Conservation (phyloP, 345 rosid species). For the Arabis alpina region DNA sequence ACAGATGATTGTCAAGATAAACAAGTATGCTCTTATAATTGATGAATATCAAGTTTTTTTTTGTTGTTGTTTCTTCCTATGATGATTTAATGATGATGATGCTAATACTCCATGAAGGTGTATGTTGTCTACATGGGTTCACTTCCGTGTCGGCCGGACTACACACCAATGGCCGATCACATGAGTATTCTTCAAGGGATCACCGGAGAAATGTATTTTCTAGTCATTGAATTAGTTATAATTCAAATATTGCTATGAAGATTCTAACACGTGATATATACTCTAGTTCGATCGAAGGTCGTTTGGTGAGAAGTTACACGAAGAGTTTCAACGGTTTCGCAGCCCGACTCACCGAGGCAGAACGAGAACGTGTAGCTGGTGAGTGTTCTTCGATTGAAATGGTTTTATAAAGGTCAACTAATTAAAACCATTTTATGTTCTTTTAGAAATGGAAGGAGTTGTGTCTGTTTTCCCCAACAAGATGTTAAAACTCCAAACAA, state of each 20-base stretch:
- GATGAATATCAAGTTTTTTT: not conserved
- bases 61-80: not conserved
- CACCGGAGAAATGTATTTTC: slow-evolving; percentile 34
- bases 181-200: slow-evolving; percentile 42
- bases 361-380: slow-evolving; percentile 53
- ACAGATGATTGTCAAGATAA: slow-evolving; percentile 5
- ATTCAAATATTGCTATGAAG: too few relatives aligned
- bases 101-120: slow-evolving; percentile 36
- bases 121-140: slow-evolving; percentile 53
- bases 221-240: too few relatives aligned
- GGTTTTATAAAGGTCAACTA: too few relatives aligned
- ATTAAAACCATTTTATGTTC: not conserved
- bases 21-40: not conserved
- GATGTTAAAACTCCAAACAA: slow-evolving; percentile 46
- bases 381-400: slow-evolving; percentile 18
- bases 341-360: slow-evolving; percentile 50
- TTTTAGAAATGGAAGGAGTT: slow-evolving; percentile 47
- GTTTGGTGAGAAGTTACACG: slow-evolving; percentile 54
- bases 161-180: slow-evolving; percentile 42
- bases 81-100: slow-evolving; percentile 12
- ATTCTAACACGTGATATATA: not conserved
- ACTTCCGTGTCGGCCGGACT: slow-evolving; percentile 35
- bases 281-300: slow-evolving; percentile 40
- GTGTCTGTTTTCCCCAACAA: slow-evolving; percentile 55
- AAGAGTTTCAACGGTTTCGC: slow-evolving; percentile 74